Evolutionary conservation across 371 early-diverging fungal genomes (phyloP), one percentile per base, ranked within the genome.

Genomic region (Phascolomyces articulosus): DNA sequence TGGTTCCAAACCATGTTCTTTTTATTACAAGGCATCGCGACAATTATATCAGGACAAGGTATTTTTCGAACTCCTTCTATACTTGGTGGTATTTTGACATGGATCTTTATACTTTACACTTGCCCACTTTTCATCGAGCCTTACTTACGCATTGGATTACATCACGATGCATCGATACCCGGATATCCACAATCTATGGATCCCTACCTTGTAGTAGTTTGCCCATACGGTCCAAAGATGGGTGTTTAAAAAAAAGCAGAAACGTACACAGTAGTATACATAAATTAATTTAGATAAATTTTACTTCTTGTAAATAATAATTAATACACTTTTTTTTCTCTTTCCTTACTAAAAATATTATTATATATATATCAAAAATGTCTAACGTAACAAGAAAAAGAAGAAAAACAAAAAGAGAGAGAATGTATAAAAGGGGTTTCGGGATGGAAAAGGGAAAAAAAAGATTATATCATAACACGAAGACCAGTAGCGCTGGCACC

Each of bases 401-500:
- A n/a, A n/a, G n/a, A n/a, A n/a, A n/a, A n/a, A n/a, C n/a, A 18
- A 26, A 31, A 29, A n/a, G 18, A 55, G 15, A 23, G 34, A 34
- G 34, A 29, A 16, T 55, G 13, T 55, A 55, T 55, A 29, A 55
- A 28, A 55, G 18, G 55, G 29, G 20, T n/a, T n/a, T n/a, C 27
- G 34, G 34, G 11, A 34, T 34, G 11, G 11, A 6, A 34, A 34
- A 55, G 11, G 28, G 27, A 15, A 2, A 40, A 23, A 24, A 24
- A 24, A 4, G 8, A 67, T 68, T 78, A 78, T 55, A 69, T 69
- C 55, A 71, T 64, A 18, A 78, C 72, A 44, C 77, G 71, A 60
- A 85, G 60, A 31, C 85, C 85, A n/a, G 79, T 73, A 26, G 72
- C 75, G 54, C 74, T 70, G 20, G 77, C 75, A 20, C 87, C 89